Evolutionary conservation across 345 rosid genomes (phyloP).

Genomic region (Rhizophora mangle): DNA sequence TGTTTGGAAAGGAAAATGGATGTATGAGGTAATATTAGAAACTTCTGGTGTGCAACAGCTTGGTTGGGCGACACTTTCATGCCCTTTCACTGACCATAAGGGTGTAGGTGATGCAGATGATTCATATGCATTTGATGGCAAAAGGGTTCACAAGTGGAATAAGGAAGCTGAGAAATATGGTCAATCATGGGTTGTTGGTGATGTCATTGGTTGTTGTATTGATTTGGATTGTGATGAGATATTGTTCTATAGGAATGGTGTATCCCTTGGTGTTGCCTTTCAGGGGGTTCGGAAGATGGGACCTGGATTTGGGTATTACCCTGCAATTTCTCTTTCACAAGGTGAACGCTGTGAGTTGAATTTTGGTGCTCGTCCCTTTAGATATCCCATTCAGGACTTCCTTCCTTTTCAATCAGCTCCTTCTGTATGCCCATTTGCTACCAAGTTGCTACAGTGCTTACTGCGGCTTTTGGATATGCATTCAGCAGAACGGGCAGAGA

Average conservation of each 20-base stretch:
- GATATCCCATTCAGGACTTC: constrained; percentile 57
- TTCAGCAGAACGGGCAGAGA: constrained; percentile 49
- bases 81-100: constrained; percentile 85
- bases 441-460: constrained; percentile 62
- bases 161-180: constrained; percentile 76
- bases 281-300: constrained; percentile 69
- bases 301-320: constrained; percentile 81
- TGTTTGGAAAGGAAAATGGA: constrained; percentile 97
- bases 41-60: constrained; percentile 92
- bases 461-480: constrained; percentile 63
- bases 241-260: constrained; percentile 76
- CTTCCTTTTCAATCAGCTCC: constrained; percentile 74
- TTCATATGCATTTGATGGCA: constrained; percentile 98
- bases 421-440: constrained; percentile 36
- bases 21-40: constrained; percentile 91
- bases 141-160: constrained; percentile 88
- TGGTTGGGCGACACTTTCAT: constrained; percentile 92
- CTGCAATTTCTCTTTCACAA: constrained; percentile 87
- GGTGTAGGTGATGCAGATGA: constrained; percentile 99
- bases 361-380: constrained; percentile 84
- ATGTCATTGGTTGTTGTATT: constrained; percentile 91
- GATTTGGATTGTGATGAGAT: constrained; percentile 70
- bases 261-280: constrained; percentile 80
- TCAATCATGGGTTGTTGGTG: constrained; percentile 89
- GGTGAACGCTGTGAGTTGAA: constrained; percentile 87